phyloP scores from a whole-genome alignment of 495 filamentous ascomycete species.

The Rhypophila decipiens region DNA sequence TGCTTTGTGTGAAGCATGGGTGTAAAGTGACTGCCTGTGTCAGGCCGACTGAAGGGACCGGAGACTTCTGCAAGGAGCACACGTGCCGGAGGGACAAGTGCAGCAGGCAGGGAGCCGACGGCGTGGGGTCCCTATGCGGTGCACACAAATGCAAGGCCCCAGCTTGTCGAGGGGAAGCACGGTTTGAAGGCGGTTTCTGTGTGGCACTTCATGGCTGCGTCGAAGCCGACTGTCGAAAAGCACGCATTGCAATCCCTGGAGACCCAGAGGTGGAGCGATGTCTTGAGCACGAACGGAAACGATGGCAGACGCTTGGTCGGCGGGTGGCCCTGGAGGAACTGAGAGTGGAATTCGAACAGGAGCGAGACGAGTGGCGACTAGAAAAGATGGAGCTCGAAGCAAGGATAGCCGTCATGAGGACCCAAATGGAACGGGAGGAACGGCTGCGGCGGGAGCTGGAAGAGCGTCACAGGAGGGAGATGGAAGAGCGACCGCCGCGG shows the following conservation, averaged over 20 bases:
- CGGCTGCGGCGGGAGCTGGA: neutral
- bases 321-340: neutral
- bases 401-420: neutral
- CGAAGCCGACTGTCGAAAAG: neutral
- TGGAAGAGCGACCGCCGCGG: no score
- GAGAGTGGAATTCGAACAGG: neutral
- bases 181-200: constrained; percentile 2
- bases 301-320: neutral
- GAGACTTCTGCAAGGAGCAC: constrained; percentile 3
- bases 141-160: constrained; percentile 2
- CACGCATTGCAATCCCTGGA: neutral
- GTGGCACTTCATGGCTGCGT: constrained; percentile 3
- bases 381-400: neutral
- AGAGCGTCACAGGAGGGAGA: no score
- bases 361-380: neutral
- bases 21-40: constrained; percentile 2
- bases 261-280: constrained; percentile 1
- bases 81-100: constrained; percentile 1
- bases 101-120: neutral
- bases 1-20: constrained; percentile 5
- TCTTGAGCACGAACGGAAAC: neutral
- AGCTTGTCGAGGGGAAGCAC: neutral
- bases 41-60: neutral
- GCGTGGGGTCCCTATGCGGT: neutral
- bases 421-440: neutral